A percentile compares a stretch with the other conserved stretches of the same genome.
Evolutionary conservation across 2,329 filamentous ascomycete genomes (phyloP).

Genomic region (Echinosphaeria canescens): DNA sequence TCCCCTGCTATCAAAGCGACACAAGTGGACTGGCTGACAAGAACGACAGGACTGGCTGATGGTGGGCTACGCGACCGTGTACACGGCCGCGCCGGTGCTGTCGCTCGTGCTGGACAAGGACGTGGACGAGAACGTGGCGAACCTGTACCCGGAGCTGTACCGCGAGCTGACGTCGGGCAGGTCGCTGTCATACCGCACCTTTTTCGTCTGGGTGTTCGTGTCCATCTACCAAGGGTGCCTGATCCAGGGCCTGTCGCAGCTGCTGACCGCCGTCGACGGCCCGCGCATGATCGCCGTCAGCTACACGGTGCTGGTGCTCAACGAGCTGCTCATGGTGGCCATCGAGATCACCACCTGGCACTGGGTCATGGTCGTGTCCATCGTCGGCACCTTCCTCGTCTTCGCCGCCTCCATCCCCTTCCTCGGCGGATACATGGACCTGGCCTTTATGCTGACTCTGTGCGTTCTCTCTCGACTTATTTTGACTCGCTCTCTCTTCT

Average conservation of each 20-base stretch:
- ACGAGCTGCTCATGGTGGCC: constrained; percentile 93
- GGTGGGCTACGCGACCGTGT: constrained; percentile 89
- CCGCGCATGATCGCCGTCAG: constrained; percentile 69
- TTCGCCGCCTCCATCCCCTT: constrained; percentile 75
- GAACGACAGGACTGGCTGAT: constrained; percentile 61
- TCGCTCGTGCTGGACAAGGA: constrained; percentile 88
- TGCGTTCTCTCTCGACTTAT: constrained; percentile 14
- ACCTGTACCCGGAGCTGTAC: constrained; percentile 92
- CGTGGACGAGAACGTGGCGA: constrained; percentile 82
- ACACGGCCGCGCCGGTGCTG: constrained; percentile 85
- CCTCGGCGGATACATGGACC: constrained; percentile 73
- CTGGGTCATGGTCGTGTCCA: constrained; percentile 67
- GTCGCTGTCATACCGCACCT: constrained; percentile 76
- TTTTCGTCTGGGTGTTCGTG: constrained; percentile 92
- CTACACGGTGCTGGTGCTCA: constrained; percentile 80
- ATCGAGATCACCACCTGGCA: constrained; percentile 97
- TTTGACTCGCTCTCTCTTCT: background rate
- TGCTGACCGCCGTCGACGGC: constrained; percentile 60
- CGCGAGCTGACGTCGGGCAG: constrained; percentile 85
- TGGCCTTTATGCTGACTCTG: constrained; percentile 53
- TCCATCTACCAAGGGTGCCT: constrained; percentile 89
- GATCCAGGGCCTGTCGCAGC: constrained; percentile 84
- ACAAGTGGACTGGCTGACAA: background rate
- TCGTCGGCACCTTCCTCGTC: constrained; percentile 63
- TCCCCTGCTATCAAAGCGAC: too few species aligned